Evolutionary conservation across 495 filamentous ascomycete genomes (phyloP), one percentile per base, ranked within the genome.

Genomic region (Daldinia caldariorum): DNA sequence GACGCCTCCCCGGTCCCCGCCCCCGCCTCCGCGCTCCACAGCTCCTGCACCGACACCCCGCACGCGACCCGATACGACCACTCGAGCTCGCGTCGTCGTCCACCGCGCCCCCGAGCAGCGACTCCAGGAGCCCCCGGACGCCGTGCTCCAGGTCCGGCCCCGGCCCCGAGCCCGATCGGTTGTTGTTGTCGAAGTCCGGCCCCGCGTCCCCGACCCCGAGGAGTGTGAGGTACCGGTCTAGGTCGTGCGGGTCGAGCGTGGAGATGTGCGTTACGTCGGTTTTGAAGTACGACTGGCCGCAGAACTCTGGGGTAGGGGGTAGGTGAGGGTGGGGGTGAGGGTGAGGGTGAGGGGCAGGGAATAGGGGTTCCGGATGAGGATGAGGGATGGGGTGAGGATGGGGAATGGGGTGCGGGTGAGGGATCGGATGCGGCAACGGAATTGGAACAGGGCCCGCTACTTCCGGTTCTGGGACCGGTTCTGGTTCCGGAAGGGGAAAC

Each of bases 21-120:
- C 2, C 7, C 41, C 16, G 0, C 41, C 18, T 1, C 41, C 18
- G 0, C 41, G 1, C 41, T 45, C 41, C 43, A 47, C 18, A 47
- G 8, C 43, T 10, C 43, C 43, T 47, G 43, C 43, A 47, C 43
- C 43, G 43, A 47, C 9, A 67, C 60, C n/a, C 58, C 66, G 61
- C 73, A 75, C 7, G 32, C 50, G n/a, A 73, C 70, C 45, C 73
- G 70, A 47, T 61, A 75, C 60, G 67, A 38, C 49, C 65, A 70
- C 57, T 70, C 63, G 5, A 75, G 43, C 37, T 72, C 61, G n/a
- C 45, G 61, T 72, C 65, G 54, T 63, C 63, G 26, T 69, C 57
- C 20, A 56, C 58, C 4, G 66, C 58, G 14, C 43, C 58, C n/a
- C 38, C 45, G 2, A 63, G 43, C 0, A 67, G 45, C 4, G 53